Conservation (phyloP, 2,329 filamentous ascomycete genomes). For the Ophiostoma himal-ulmi region DNA sequence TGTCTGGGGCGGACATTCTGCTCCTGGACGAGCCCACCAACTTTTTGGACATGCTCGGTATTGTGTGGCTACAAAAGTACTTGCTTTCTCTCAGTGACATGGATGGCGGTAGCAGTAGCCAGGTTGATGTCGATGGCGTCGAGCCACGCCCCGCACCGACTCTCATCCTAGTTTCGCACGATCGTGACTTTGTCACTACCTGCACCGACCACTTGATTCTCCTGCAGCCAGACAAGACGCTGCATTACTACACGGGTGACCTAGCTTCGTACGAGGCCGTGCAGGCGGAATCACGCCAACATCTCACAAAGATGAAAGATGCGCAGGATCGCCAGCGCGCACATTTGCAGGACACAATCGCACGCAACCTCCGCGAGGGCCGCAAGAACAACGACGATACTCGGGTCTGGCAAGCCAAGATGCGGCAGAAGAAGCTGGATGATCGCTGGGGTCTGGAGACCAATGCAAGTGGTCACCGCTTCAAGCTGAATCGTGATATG, state of each 20-base stretch:
- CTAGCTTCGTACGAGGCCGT: slow-evolving; percentile 65
- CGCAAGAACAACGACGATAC: slow-evolving; percentile 76
- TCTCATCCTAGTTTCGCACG: slow-evolving; percentile 69
- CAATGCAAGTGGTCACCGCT: slow-evolving; percentile 63
- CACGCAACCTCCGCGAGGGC: slow-evolving; percentile 66
- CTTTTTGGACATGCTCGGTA: background rate
- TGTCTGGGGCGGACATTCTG: background rate
- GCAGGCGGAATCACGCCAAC: slow-evolving; percentile 47
- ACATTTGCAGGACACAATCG: slow-evolving; percentile 73
- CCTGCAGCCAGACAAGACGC: slow-evolving; percentile 58
- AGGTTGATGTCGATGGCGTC: background rate
- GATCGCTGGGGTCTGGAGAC: slow-evolving; percentile 74
- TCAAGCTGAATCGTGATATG: slow-evolving; percentile 66
- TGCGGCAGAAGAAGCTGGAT: slow-evolving; percentile 76
- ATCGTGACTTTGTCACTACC: slow-evolving; percentile 67
- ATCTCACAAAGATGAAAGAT: slow-evolving; percentile 60
- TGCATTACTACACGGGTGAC: slow-evolving; percentile 65
- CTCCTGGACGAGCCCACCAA: slow-evolving; percentile 4
- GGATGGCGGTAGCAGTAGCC: background rate
- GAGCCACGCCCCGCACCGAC: background rate
- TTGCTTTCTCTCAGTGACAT: background rate
- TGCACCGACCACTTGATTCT: slow-evolving; percentile 74
- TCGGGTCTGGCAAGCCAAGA: slow-evolving; percentile 79
- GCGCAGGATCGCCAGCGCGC: slow-evolving; percentile 74
- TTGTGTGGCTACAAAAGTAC: background rate